Conservation (phyloP, 2,329 filamentous ascomycete species). For the Botrytis fragariae region DNA sequence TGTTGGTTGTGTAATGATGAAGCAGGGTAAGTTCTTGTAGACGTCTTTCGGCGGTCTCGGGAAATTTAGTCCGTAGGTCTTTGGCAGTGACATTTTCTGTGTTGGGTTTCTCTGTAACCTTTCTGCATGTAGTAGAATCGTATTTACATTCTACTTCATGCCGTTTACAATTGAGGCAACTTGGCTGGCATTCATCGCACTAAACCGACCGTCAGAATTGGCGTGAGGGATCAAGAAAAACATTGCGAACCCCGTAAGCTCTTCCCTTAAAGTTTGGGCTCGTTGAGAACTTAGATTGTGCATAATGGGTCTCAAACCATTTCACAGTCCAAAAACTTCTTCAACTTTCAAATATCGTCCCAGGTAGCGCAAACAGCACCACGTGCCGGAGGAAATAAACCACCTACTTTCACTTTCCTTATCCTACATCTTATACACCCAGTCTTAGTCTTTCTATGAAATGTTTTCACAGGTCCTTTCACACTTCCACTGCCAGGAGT, state of each 20-base stretch:
- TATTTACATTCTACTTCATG: slow-evolving; percentile 28
- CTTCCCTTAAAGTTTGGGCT: not conserved
- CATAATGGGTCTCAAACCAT: not conserved
- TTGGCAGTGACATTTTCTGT: not conserved
- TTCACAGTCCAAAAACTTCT: not conserved
- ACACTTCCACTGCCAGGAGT: not conserved
- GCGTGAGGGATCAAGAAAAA: not conserved
- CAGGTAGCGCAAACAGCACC: not conserved
- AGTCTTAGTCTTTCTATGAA: not conserved
- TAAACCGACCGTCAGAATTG: slow-evolving; percentile 7
- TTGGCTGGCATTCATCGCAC: slow-evolving; percentile 32
- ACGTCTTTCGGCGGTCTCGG: slow-evolving; percentile 26
- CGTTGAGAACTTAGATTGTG: not conserved
- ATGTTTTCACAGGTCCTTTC: not conserved
- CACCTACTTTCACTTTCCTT: not conserved
- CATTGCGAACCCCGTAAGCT: no score
- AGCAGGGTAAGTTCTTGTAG: slow-evolving; percentile 29
- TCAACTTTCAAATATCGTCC: not conserved
- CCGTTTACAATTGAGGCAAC: slow-evolving; percentile 26
- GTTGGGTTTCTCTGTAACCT: not conserved
- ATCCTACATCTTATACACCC: not conserved
- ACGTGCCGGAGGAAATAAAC: not conserved
- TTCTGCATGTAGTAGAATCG: not conserved
- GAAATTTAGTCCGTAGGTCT: slow-evolving; percentile 1
- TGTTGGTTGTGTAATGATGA: slow-evolving; percentile 28